These are phyloP conservation scores for Ceratocystis eucalypticola DNA, from an alignment of 2,329 filamentous ascomycete genomes.

Conservation along the genomic window DNA sequence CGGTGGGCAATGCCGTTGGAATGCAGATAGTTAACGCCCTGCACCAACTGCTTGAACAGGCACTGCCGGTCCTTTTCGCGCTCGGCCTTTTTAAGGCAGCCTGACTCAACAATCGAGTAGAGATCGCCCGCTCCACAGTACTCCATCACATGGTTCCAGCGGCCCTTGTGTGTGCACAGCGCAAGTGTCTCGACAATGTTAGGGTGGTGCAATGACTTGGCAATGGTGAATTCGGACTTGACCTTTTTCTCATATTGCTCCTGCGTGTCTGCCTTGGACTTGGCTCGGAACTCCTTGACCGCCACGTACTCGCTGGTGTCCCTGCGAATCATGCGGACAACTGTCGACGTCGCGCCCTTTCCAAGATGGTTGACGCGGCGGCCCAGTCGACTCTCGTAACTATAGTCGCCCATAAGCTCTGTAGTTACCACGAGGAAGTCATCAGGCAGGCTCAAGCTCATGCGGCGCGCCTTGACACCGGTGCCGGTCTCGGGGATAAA, in stretches of 20 bases:
- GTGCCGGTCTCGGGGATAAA: constrained; percentile 55
- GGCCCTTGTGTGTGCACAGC: constrained; percentile 58
- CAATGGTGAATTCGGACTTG: constrained; percentile 80
- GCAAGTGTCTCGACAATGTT: constrained; percentile 74
- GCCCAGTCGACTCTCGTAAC: constrained; percentile 55
- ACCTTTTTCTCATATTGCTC: constrained; percentile 77
- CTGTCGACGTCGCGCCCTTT: constrained; percentile 70
- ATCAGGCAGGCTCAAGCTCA: constrained; percentile 61
- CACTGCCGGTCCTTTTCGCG: constrained; percentile 59
- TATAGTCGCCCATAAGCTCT: constrained; percentile 56
- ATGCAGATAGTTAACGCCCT: constrained; percentile 72
- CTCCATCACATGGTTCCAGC: constrained; percentile 90
- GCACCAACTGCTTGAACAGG: constrained; percentile 78
- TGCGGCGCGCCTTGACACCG: constrained; percentile 63
- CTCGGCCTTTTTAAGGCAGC: constrained; percentile 51
- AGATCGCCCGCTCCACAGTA: constrained; percentile 75
- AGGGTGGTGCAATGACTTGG: constrained; percentile 70
- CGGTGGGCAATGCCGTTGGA: constrained; percentile 75
- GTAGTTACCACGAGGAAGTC: constrained; percentile 59
- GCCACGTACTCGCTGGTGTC: constrained; percentile 57
- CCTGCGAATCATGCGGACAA: constrained; percentile 65
- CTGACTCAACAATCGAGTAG: constrained; percentile 58
- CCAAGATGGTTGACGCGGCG: constrained; percentile 63
- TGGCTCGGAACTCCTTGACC: constrained; percentile 75
- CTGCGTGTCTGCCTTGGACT: constrained; percentile 53